Evolutionary conservation across 2,329 filamentous ascomycete species (phyloP).

Genomic region (Didymosphaeria variabile): DNA sequence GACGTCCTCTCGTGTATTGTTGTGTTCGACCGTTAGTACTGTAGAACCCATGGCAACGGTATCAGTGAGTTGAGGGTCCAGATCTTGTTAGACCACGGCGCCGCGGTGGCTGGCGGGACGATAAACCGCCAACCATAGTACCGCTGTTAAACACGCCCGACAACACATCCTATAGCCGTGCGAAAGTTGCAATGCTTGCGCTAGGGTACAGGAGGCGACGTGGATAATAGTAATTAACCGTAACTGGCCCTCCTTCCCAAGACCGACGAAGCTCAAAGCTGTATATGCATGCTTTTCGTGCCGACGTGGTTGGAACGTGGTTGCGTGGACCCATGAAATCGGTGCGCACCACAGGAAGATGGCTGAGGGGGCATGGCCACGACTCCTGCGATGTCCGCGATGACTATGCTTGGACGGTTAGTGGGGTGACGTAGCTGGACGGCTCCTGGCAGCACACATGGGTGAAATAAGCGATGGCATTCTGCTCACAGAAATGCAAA

Average conservation of each 20-base stretch:
- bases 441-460: background rate
- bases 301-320: no score
- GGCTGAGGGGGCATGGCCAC: no score
- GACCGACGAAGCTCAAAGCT: background rate
- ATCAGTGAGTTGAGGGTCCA: background rate
- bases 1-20: no score
- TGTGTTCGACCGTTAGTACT: no score
- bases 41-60: no score
- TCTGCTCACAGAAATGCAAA: conserved; percentile 6
- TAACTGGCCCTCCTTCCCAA: no score
- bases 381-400: background rate
- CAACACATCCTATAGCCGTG: background rate
- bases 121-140: background rate
- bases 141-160: background rate
- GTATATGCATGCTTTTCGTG: background rate
- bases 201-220: no score
- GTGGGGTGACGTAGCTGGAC: conserved; percentile 3
- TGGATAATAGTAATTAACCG: no score
- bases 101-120: background rate
- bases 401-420: background rate
- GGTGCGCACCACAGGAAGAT: no score
- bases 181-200: background rate
- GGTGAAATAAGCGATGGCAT: conserved; percentile 2
- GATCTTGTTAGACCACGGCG: background rate
- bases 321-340: no score